Evolutionary conservation across 225 moss, liverwort and hornwort species (phyloP).

Genomic region (Asterella californica): DNA sequence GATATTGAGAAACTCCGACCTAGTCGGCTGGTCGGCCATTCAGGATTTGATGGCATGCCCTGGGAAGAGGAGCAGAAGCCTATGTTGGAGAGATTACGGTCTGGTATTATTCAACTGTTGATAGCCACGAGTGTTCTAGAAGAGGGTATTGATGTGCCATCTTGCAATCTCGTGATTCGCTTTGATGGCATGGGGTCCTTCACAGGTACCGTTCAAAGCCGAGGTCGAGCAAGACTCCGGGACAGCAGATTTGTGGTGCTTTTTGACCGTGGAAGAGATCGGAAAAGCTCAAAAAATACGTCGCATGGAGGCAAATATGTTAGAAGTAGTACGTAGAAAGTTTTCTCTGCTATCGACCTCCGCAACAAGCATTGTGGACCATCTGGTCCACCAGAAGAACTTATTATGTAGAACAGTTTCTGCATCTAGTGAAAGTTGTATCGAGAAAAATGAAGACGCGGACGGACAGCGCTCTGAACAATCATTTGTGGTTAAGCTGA

Average conservation of each 20-base stretch:
- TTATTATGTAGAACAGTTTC: not conserved
- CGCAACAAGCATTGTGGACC: not conserved
- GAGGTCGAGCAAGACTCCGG: constrained; percentile 32
- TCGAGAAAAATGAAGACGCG: not conserved
- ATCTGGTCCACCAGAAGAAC: not conserved
- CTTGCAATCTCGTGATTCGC: constrained; percentile 34
- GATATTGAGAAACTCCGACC: constrained; percentile 27
- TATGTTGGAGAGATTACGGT: constrained; percentile 31
- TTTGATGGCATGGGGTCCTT: constrained; percentile 29
- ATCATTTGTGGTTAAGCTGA: constrained; percentile 8
- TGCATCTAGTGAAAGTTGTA: not conserved
- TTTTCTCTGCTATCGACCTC: not conserved
- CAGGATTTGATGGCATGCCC: constrained; percentile 34
- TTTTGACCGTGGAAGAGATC: constrained; percentile 17
- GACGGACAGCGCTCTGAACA: not conserved
- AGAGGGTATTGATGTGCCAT: constrained; percentile 36
- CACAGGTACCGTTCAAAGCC: constrained; percentile 31
- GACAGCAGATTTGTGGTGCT: constrained; percentile 26
- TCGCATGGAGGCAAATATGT: constrained; percentile 23
- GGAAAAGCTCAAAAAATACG: constrained; percentile 2
- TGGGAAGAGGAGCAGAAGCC: constrained; percentile 37
- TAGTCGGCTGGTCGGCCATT: constrained; percentile 33
- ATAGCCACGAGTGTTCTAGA: constrained; percentile 30
- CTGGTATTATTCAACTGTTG: constrained; percentile 30
- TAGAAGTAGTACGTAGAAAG: not conserved